Evolutionary conservation across 2,329 filamentous ascomycete species (phyloP), one percentile per base, ranked within the genome.

Genomic region (Botrytis sinoallii): DNA sequence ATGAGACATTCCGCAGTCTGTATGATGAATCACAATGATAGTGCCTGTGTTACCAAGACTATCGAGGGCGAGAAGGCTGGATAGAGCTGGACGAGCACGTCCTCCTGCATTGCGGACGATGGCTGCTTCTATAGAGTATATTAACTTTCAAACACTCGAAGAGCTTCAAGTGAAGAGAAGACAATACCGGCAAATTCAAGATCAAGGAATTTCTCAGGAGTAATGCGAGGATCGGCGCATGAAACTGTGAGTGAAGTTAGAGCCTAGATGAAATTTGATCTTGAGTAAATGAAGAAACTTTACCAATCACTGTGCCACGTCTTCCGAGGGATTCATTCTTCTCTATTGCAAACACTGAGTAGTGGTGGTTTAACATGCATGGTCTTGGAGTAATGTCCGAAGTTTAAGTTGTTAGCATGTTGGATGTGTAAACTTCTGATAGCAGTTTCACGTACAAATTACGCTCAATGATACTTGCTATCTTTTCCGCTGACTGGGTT

Each of bases 31-130:
- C 5, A 77, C 71, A 42, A 75, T 52, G 0, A 77, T 72, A 3
- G 74, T 75, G 1, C 70, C 71, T 1, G 69, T 44, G 32, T 35
- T 46, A 10, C 55, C 74, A 4, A 77, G 32, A 7, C 68, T 64
- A 3, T 77, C 71, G 0, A 76, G 67, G 25, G 67, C 46, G 7
- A 75, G 40, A 3, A 77, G 44, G 10, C 66, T 67, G 4, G 73
- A 5, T 3, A 73, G 40, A 25, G 73, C 73, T 55, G 75, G 69
- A 12, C 6, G 29, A 44, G 73, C 66, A 52, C 73, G 71, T 5
- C 72, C 76, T 4, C 75, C 75, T 25, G 72, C 75, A n/a, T 77
- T 77, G 5, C 75, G 70, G 4, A 77, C 57, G 29, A 75, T 73
- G 20, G 75, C 73, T 32, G 72, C 72, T 61, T 73, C 75, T 75